phyloP scores from a whole-genome alignment of 108 stramenopile genomes.

The Pseudonitzschia pungens region DNA sequence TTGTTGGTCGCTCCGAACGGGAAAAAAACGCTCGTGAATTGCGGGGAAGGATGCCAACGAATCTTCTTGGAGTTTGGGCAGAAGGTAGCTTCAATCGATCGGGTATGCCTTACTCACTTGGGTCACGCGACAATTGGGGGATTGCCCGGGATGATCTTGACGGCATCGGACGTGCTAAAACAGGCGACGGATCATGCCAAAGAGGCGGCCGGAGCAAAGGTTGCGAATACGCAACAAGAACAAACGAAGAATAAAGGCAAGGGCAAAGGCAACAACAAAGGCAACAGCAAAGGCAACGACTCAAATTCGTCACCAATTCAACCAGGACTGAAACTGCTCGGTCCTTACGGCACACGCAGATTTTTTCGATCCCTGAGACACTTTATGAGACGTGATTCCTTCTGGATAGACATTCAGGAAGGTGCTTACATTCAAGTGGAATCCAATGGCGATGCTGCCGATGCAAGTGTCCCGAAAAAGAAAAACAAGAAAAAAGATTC shows the following conservation, averaged over 20 bases:
- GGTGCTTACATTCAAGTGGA: constrained; percentile 35
- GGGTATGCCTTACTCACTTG: constrained; percentile 73
- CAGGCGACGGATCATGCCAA: constrained; percentile 18
- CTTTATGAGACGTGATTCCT: constrained; percentile 79
- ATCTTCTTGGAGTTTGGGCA: constrained; percentile 75
- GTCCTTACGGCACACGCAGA: constrained; percentile 63
- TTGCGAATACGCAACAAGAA: background rate
- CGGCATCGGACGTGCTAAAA: constrained; percentile 60
- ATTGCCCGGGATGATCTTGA: constrained; percentile 81
- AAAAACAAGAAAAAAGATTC: constrained; percentile 28
- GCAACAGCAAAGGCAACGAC: background rate
- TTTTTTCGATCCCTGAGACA: constrained; percentile 74
- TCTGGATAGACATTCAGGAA: constrained; percentile 63
- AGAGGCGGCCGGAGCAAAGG: background rate
- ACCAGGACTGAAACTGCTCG: constrained; percentile 60
- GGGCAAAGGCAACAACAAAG: background rate
- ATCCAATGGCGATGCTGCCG: constrained; percentile 18
- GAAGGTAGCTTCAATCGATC: constrained; percentile 60
- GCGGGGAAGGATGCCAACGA: constrained; percentile 84
- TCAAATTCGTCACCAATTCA: background rate
- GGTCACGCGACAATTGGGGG: constrained; percentile 70
- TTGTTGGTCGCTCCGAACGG: constrained; percentile 63
- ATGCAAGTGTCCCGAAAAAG: constrained; percentile 24
- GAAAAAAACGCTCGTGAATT: constrained; percentile 74
- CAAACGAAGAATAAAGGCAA: background rate